A percentile compares a stretch with the other conserved stretches of the same genome.
Conservation (phyloP, 2,329 filamentous ascomycete genomes). For the Alternaria dauci region DNA sequence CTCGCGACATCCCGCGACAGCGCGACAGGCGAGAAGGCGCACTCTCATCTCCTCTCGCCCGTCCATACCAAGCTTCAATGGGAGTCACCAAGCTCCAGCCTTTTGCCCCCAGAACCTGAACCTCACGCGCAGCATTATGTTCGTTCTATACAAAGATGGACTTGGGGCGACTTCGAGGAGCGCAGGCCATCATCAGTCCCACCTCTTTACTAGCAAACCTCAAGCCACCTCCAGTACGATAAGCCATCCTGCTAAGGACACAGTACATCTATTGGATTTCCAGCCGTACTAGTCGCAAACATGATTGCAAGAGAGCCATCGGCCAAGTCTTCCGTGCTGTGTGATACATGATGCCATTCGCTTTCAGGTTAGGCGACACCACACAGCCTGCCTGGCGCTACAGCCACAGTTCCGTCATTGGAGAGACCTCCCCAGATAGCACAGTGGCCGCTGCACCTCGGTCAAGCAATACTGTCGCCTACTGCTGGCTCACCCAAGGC, state of each 20-base stretch:
- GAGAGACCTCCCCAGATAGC: slow-evolving; percentile 15
- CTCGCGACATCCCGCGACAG: background rate
- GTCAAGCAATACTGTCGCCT: slow-evolving; percentile 27
- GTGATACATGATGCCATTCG: slow-evolving; percentile 15
- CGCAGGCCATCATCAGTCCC: background rate
- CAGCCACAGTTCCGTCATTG: slow-evolving; percentile 33
- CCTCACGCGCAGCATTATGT: background rate
- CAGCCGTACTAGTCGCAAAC: slow-evolving; percentile 22
- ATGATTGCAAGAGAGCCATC: slow-evolving; percentile 17
- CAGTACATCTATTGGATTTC: slow-evolving; percentile 18
- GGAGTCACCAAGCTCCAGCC: background rate
- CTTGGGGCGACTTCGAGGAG: background rate
- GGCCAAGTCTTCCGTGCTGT: slow-evolving; percentile 24
- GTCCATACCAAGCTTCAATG: background rate
- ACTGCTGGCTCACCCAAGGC: slow-evolving; percentile 17
- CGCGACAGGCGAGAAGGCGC: background rate
- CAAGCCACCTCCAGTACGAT: background rate
- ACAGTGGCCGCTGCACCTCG: slow-evolving; percentile 22
- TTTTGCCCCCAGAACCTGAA: background rate
- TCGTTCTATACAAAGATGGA: background rate
- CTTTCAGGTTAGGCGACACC: slow-evolving; percentile 14
- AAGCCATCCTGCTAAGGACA: slow-evolving; percentile 11
- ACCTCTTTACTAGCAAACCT: background rate
- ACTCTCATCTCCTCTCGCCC: background rate
- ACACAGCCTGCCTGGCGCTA: slow-evolving; percentile 30